phyloP scores from a whole-genome alignment of 73 alveolate species.

The Blepharisma stoltei region DNA sequence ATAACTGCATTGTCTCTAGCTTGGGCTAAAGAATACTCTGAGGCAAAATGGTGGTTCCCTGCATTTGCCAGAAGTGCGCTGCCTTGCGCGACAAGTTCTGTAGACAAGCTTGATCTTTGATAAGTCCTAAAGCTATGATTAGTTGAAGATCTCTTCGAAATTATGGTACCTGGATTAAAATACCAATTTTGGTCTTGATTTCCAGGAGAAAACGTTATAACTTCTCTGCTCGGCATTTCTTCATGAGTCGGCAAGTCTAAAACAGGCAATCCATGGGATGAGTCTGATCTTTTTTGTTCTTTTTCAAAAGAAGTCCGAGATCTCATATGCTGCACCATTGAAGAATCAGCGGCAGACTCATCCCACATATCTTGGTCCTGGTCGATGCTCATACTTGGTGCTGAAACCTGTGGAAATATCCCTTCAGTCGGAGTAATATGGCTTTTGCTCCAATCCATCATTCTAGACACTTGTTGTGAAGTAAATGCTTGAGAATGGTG shows the following conservation, averaged over 20 bases:
- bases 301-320: slow-evolving; percentile 1
- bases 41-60: slow-evolving; percentile 17
- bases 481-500: background rate
- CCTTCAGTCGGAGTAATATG: slow-evolving; percentile 18
- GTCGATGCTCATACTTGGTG: slow-evolving; percentile 24
- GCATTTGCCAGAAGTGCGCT: slow-evolving; percentile 22
- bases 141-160: background rate
- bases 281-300: background rate
- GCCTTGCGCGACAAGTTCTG: slow-evolving; percentile 19
- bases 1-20: slow-evolving; percentile 18
- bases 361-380: slow-evolving; percentile 22
- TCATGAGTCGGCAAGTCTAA: slow-evolving; percentile 24
- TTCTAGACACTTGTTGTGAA: slow-evolving; percentile 12
- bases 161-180: background rate
- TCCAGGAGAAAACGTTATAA: slow-evolving; percentile 20
- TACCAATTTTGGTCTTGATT: slow-evolving; percentile 20
- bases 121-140: slow-evolving; percentile 10
- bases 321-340: background rate
- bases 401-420: slow-evolving; percentile 29
- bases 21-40: slow-evolving; percentile 6
- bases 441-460: slow-evolving; percentile 22
- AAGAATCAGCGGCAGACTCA: slow-evolving; percentile 1
- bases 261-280: background rate
- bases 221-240: slow-evolving; percentile 21
- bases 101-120: background rate